Evolutionary conservation across 176 grass and related monocot species (phyloP).

Genomic region (Avena atlantica): DNA sequence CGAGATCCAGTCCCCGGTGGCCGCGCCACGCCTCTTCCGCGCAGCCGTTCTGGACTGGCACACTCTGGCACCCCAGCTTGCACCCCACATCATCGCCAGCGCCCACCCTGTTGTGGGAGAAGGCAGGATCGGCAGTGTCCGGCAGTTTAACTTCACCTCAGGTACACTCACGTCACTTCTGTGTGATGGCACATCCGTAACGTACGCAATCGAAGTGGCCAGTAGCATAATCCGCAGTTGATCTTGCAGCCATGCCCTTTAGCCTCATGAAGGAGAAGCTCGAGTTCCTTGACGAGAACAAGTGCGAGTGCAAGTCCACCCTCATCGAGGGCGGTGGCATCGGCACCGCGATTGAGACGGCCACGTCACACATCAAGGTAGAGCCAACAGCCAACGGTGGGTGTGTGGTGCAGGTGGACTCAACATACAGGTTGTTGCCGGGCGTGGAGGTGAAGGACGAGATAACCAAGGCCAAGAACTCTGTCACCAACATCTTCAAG

Average conservation of each 20-base stretch:
- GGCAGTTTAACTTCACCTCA: conserved; percentile 82
- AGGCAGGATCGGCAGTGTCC: conserved; percentile 55
- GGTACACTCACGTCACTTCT: conserved; percentile 29
- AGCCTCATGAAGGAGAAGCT: conserved; percentile 10
- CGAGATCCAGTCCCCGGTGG: conserved; percentile 55
- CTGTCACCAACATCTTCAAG: conserved; percentile 46
- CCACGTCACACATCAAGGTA: conserved; percentile 58
- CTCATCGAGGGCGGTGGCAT: conserved; percentile 66
- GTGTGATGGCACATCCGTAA: background rate
- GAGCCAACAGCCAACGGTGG: conserved; percentile 55
- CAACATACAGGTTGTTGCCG: conserved; percentile 48
- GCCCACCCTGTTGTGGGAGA: conserved; percentile 50
- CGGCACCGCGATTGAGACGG: conserved; percentile 43
- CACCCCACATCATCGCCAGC: conserved; percentile 56
- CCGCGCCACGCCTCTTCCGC: conserved; percentile 66
- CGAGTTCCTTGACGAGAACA: conserved; percentile 60
- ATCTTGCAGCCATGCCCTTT: conserved; percentile 18
- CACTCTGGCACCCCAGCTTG: conserved; percentile 64
- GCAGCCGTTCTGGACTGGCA: conserved; percentile 79
- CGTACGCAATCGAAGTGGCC: background rate
- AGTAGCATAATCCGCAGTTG: background rate
- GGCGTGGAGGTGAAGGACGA: conserved; percentile 53
- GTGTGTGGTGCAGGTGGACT: conserved; percentile 51
- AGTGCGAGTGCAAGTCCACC: conserved; percentile 60
- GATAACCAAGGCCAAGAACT: conserved; percentile 48